Percentiles rank a stretch among this genome's conserved stretches.
Conservation (phyloP, 2,329 filamentous ascomycete genomes). For the Simplicillium aogashimaense region DNA sequence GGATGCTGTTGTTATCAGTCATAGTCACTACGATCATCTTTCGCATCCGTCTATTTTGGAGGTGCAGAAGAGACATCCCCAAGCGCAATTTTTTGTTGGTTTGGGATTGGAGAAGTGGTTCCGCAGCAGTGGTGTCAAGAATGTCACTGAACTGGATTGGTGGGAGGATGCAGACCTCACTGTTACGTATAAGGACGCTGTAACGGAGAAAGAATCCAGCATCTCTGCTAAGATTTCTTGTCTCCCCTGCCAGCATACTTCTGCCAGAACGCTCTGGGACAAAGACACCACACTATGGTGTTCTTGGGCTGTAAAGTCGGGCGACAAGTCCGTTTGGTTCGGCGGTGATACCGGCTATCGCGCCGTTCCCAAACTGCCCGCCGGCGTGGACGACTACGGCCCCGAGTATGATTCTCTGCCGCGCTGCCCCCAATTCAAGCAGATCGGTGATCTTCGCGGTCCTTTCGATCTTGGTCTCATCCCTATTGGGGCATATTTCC, state of each 20-base stretch:
- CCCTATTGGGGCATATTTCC: slow-evolving; percentile 83
- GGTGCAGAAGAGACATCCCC: slow-evolving; percentile 60
- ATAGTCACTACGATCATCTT: slow-evolving; percentile 90
- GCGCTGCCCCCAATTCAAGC: slow-evolving; percentile 70
- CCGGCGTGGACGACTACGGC: slow-evolving; percentile 59
- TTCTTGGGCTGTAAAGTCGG: slow-evolving; percentile 71
- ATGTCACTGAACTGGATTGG: slow-evolving; percentile 89
- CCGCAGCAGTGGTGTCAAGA: slow-evolving; percentile 53
- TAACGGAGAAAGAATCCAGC: slow-evolving; percentile 22
- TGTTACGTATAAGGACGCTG: slow-evolving; percentile 29
- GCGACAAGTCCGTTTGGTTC: slow-evolving; percentile 75
- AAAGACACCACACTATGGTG: slow-evolving; percentile 74
- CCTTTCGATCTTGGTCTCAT: slow-evolving; percentile 89
- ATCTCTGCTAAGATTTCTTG: slow-evolving; percentile 68
- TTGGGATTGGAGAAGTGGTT: slow-evolving; percentile 83
- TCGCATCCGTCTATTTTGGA: slow-evolving; percentile 66
- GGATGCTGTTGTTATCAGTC: slow-evolving; percentile 72
- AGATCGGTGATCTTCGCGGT: slow-evolving; percentile 71
- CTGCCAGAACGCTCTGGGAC: slow-evolving; percentile 59
- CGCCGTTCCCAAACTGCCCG: slow-evolving; percentile 55
- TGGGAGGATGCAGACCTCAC: slow-evolving; percentile 77
- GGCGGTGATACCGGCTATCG: slow-evolving; percentile 88
- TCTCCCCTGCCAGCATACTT: slow-evolving; percentile 77
- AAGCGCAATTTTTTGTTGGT: slow-evolving; percentile 81
- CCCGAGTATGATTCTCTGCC: slow-evolving; percentile 57